Evolutionary conservation across 2,329 filamentous ascomycete genomes (phyloP), one percentile per base, ranked within the genome.

Genomic region (Bimuria novae-zelandiae): DNA sequence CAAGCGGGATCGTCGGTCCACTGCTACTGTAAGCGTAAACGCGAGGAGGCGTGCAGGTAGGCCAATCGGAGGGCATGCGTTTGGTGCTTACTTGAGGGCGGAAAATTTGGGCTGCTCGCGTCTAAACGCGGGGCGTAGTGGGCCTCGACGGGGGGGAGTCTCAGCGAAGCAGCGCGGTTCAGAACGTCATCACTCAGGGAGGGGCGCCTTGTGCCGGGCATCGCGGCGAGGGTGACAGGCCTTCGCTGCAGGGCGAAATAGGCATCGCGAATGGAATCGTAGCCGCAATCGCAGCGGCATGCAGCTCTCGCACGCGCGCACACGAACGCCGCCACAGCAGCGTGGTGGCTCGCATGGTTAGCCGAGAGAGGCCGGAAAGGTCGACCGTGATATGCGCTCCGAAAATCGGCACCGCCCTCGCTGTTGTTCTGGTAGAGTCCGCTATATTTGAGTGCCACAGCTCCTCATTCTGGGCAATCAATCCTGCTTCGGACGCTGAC

Each of bases 381-480:
- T 65, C 59, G 64, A 22, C 44, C 19, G 32, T 39, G 23, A 30
- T 57, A 54, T 57, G 48, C 44, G 45, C 64, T 66, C 67, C 68
- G 65, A 66, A 63, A 52, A 67, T 71, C 68, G 68, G 68, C 60
- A 46, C 49, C 32, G n/a, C 14, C 7, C 44, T 30, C 33, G 29
- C 44, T 19, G 32, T 30, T 36, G 32, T 3, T 22, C 21, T 33
- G 19, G 10, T 6, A 22, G n/a, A 27, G 43, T 36, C 30, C 30
- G 43, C 43, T 46, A 45, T 46, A 47, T 47, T 37, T 37, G 32
- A 47, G 44, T 39, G n/a, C 33, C 33, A 30, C 33, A 17, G 22
- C 44, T 11, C 36, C 35, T 17, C 35, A 17, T 14, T n/a, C 16
- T 36, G 8, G 33, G 16, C 35, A n/a, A 3, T 16, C 29, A 19